phyloP scores from a whole-genome alignment of 78 protist genomes.

The Dictyostelium brefeldianum region DNA sequence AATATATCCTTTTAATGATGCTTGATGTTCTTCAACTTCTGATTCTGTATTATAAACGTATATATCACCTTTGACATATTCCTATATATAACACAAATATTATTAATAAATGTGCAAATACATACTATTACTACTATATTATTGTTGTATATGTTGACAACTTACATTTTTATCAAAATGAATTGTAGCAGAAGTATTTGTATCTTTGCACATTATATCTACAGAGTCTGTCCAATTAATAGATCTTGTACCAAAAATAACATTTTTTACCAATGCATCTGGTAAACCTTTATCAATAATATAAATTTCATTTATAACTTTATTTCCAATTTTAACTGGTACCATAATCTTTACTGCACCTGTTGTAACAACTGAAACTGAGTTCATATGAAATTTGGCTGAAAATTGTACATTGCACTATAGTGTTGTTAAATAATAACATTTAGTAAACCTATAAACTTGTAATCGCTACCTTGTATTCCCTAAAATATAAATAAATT shows the following conservation, averaged over 20 bases:
- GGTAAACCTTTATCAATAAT: slow-evolving; percentile 74
- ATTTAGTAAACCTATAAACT: neutral
- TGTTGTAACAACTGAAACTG: slow-evolving; percentile 70
- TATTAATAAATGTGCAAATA: neutral
- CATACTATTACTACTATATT: neutral
- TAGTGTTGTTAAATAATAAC: neutral
- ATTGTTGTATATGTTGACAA: neutral
- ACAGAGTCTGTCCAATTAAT: slow-evolving; percentile 76
- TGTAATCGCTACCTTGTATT: too few species aligned
- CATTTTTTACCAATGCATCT: slow-evolving; percentile 74
- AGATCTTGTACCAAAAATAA: slow-evolving; percentile 78
- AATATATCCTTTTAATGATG: slow-evolving; percentile 50
- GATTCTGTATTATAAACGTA: slow-evolving; percentile 32
- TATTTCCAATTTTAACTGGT: slow-evolving; percentile 38
- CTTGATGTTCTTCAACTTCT: slow-evolving; percentile 37
- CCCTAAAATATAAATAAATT: neutral
- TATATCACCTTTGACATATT: slow-evolving; percentile 67
- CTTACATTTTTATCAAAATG: slow-evolving; percentile 61
- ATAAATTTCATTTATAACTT: slow-evolving; percentile 13
- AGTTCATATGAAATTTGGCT: slow-evolving; percentile 78
- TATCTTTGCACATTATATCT: slow-evolving; percentile 70
- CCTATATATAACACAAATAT: slow-evolving; percentile 3
- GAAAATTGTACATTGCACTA: slow-evolving; percentile 65
- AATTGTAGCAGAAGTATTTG: slow-evolving; percentile 59
- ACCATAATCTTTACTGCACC: slow-evolving; percentile 44